Percentiles rank a stretch among this genome's conserved stretches.
These are phyloP conservation scores for Macrolepiota albuminosa DNA, from an alignment of 768 basidiomycete species.

Conservation along the genomic window DNA sequence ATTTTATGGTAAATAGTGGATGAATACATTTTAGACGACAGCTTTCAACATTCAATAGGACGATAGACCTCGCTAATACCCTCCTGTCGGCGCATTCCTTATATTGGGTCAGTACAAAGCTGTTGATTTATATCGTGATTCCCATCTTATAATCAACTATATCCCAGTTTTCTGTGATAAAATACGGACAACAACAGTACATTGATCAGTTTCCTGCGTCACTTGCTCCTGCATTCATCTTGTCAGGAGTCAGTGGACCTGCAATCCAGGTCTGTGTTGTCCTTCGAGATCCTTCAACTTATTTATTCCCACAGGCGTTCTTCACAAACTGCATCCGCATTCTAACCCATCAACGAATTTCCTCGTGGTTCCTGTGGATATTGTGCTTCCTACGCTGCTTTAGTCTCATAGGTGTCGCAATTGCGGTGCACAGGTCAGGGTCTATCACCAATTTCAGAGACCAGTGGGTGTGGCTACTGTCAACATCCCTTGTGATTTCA, in stretches of 20 bases:
- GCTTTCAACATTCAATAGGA: background rate
- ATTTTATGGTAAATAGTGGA: conserved; percentile 5
- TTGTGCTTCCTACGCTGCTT: conserved; percentile 3
- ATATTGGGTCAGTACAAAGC: background rate
- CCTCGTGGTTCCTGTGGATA: background rate
- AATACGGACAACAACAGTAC: conserved; percentile 6
- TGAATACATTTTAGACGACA: background rate
- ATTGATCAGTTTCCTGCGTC: conserved; percentile 1
- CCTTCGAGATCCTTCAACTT: background rate
- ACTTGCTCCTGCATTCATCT: background rate
- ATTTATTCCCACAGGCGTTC: conserved; percentile 7
- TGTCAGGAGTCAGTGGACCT: conserved; percentile 8
- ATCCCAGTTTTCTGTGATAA: conserved; percentile 4
- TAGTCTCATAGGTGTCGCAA: background rate
- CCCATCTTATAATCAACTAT: background rate
- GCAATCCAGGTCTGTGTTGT: background rate
- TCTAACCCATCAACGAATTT: background rate
- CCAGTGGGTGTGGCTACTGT: conserved; percentile 4
- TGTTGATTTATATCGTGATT: no score
- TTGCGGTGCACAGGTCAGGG: background rate
- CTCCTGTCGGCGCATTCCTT: background rate
- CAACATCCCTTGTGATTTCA: conserved; percentile 7
- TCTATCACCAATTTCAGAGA: background rate
- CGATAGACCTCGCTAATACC: conserved; percentile 3
- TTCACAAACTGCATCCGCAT: conserved; percentile 8